These are phyloP conservation scores for Pseudogymnoascus sp. DNA, from an alignment of 2,329 filamentous ascomycete genomes.

Conservation along the genomic window DNA sequence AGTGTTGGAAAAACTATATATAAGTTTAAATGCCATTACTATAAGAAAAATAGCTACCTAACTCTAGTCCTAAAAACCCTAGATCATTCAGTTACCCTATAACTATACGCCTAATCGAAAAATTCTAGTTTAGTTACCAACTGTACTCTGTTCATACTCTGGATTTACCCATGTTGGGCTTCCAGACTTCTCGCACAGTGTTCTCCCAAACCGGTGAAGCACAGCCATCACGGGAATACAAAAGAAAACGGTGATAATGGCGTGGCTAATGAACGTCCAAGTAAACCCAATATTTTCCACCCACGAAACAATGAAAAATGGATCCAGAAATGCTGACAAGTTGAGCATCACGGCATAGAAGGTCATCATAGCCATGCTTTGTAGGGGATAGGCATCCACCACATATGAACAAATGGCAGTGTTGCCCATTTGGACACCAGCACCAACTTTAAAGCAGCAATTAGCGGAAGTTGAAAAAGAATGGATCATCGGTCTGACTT, in stretches of 20 bases:
- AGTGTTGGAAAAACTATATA: too few relatives aligned
- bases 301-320: slow-evolving; percentile 27
- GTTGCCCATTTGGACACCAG: slow-evolving; percentile 51
- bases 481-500: slow-evolving; percentile 20
- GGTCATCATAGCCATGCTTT: slow-evolving; percentile 46
- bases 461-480: neutral
- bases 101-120: too few relatives aligned
- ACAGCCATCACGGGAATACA: slow-evolving; percentile 20
- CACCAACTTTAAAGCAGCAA: slow-evolving; percentile 34
- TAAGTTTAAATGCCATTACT: too few relatives aligned
- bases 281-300: slow-evolving; percentile 21
- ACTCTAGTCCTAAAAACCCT: too few relatives aligned
- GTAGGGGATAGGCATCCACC: slow-evolving; percentile 47
- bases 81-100: too few relatives aligned
- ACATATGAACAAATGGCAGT: slow-evolving; percentile 45
- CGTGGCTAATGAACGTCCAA: slow-evolving; percentile 26
- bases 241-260: slow-evolving; percentile 25
- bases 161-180: neutral
- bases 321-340: slow-evolving; percentile 18
- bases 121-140: too few relatives aligned
- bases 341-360: slow-evolving; percentile 50
- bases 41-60: too few relatives aligned
- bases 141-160: neutral
- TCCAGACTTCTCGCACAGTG: slow-evolving; percentile 11
- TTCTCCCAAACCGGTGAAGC: slow-evolving; percentile 21